phyloP scores from a whole-genome alignment of 164 flowering plant genomes.

The Umbellularia californica region DNA sequence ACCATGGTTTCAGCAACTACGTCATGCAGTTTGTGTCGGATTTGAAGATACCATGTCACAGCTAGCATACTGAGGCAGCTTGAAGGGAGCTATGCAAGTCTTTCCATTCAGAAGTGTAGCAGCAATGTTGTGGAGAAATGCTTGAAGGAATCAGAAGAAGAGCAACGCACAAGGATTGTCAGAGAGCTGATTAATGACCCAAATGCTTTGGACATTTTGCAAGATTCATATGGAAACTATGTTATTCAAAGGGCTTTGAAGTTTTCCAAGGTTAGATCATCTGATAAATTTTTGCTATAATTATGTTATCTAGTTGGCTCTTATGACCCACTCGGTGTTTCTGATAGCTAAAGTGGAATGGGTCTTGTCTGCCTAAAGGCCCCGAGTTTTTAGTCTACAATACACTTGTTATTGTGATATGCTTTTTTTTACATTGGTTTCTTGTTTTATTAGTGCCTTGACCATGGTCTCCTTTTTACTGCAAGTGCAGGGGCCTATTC shows the following conservation, averaged over 20 bases:
- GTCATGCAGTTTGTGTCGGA: conserved; percentile 57
- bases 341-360: too few species aligned
- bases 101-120: conserved; percentile 62
- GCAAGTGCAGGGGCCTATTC: not conserved
- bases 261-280: conserved; percentile 36
- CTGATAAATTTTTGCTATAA: not conserved
- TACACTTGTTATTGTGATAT: not conserved
- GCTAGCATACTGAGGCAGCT: conserved; percentile 34
- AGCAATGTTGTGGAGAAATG: conserved; percentile 77
- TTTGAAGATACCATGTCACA: conserved; percentile 43
- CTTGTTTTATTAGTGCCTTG: not conserved
- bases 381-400: not conserved
- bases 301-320: not conserved
- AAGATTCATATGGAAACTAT: conserved; percentile 61
- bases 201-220: conserved; percentile 42
- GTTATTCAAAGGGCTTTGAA: conserved; percentile 56
- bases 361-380: too few species aligned
- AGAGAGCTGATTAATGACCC: conserved; percentile 39
- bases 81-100: conserved; percentile 45
- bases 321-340: not conserved
- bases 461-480: not conserved
- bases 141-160: conserved; percentile 41
- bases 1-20: conserved; percentile 46
- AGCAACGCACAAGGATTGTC: conserved; percentile 28
- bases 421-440: not conserved